These are phyloP conservation scores for Corymbia calophylla DNA, from an alignment of 441 rosid genomes.

Conservation along the genomic window DNA sequence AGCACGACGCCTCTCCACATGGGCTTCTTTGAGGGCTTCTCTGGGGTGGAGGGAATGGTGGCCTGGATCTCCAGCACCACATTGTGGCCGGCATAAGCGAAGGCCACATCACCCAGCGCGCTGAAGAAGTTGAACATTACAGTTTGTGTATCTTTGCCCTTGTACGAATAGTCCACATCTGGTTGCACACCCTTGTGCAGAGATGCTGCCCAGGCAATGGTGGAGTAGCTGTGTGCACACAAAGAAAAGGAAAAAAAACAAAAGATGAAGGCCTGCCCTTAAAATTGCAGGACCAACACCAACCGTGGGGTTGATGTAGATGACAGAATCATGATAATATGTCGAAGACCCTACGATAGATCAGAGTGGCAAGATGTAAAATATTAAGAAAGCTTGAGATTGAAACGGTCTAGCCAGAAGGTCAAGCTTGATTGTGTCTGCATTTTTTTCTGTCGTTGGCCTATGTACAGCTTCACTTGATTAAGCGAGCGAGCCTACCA, in stretches of 20 bases:
- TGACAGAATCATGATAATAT: background rate
- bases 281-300: background rate
- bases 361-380: background rate
- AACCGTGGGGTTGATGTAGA: background rate
- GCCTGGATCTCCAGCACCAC: conserved; percentile 89
- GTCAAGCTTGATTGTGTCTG: background rate
- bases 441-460: background rate
- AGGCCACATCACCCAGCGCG: conserved; percentile 68
- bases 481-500: background rate
- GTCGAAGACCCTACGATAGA: background rate
- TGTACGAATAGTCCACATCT: conserved; percentile 48
- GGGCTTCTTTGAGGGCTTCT: conserved; percentile 62
- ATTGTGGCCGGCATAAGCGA: conserved; percentile 80
- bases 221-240: conserved; percentile 46
- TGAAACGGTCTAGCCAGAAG: background rate
- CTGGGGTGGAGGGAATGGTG: conserved; percentile 80
- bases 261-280: background rate
- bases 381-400: background rate
- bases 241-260: background rate
- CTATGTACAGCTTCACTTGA: background rate
- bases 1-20: conserved; percentile 81
- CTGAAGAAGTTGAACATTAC: conserved; percentile 45
- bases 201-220: conserved; percentile 58
- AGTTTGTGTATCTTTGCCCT: conserved; percentile 26
- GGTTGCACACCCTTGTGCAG: conserved; percentile 32